phyloP scores from a whole-genome alignment of 2,329 filamentous ascomycete species.

The Chaetomiaceae sp. region DNA sequence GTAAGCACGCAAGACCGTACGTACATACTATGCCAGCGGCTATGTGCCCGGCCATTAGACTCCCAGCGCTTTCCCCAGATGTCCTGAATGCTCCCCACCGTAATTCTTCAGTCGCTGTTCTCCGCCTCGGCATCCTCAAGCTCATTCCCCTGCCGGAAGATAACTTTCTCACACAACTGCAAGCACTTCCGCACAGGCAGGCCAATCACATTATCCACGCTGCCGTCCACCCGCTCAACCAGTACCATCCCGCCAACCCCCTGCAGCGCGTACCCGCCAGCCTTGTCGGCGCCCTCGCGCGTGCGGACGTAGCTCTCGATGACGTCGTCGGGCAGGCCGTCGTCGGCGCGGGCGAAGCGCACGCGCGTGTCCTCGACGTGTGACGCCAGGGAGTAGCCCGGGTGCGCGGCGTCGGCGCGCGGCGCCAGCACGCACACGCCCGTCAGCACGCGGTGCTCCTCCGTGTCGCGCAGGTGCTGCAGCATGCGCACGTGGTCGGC shows the following conservation, averaged over 20 bases:
- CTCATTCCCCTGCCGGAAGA: conserved; percentile 66
- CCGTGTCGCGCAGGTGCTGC: conserved; percentile 69
- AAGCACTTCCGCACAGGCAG: conserved; percentile 74
- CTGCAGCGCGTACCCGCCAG: conserved; percentile 91
- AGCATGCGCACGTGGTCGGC: conserved; percentile 80
- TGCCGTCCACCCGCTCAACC: conserved; percentile 82
- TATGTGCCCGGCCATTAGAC: too few species aligned
- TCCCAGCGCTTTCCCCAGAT: too few species aligned
- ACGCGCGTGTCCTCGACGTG: conserved; percentile 88
- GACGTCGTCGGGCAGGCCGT: conserved; percentile 67
- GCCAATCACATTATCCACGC: conserved; percentile 90
- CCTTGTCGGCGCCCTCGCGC: conserved; percentile 90
- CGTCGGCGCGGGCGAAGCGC: conserved; percentile 64
- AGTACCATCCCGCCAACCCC: conserved; percentile 80
- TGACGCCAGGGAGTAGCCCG: conserved; percentile 76
- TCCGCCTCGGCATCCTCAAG: conserved; percentile 41
- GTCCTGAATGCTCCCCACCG: too few species aligned
- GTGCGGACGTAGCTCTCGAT: conserved; percentile 74
- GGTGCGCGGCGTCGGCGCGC: conserved; percentile 69
- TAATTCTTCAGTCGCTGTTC: conserved; percentile 30
- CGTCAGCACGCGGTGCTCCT: conserved; percentile 76
- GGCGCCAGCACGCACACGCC: conserved; percentile 80
- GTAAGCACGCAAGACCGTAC: too few species aligned
- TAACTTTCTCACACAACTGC: conserved; percentile 79
- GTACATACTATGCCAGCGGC: too few species aligned